Evolutionary conservation across 805 yeast species (phyloP).

Genomic region (Saturnispora diversa): DNA sequence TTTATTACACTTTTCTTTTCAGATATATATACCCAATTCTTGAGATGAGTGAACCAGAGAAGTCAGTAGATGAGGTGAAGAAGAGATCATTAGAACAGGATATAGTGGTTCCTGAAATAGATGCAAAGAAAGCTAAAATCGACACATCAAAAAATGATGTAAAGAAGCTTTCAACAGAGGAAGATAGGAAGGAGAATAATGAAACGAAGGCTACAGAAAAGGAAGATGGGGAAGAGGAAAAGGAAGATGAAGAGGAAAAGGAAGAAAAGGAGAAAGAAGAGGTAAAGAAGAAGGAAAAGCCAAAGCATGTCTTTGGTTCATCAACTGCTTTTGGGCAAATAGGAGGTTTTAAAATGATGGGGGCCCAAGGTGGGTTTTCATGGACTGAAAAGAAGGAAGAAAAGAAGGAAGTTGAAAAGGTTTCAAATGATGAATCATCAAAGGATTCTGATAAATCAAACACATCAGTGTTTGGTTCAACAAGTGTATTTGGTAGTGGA

Average conservation of each 20-base stretch:
- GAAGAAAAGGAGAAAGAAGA: slow-evolving; percentile 7
- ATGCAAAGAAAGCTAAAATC: slow-evolving; percentile 7
- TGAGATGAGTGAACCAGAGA: slow-evolving; percentile 6
- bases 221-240: slow-evolving; percentile 1
- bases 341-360: slow-evolving; percentile 31
- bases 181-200: slow-evolving; percentile 12
- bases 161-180: slow-evolving; percentile 12
- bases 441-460: background rate
- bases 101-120: background rate
- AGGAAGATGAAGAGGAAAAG: background rate
- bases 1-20: no score
- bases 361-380: slow-evolving; percentile 31
- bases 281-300: slow-evolving; percentile 14
- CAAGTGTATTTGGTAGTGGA: slow-evolving; percentile 35
- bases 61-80: slow-evolving; percentile 1
- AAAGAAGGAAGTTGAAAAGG: slow-evolving; percentile 1
- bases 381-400: slow-evolving; percentile 10
- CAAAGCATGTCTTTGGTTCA: slow-evolving; percentile 51
- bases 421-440: slow-evolving; percentile 3
- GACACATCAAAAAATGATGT: background rate
- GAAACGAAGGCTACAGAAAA: background rate
- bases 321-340: slow-evolving; percentile 42
- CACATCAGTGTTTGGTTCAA: slow-evolving; percentile 2
- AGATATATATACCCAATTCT: no score
- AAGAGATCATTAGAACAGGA: slow-evolving; percentile 11